Conservation (phyloP, 2,329 filamentous ascomycete genomes). For the Hymenotorrendiella dingleyae region DNA sequence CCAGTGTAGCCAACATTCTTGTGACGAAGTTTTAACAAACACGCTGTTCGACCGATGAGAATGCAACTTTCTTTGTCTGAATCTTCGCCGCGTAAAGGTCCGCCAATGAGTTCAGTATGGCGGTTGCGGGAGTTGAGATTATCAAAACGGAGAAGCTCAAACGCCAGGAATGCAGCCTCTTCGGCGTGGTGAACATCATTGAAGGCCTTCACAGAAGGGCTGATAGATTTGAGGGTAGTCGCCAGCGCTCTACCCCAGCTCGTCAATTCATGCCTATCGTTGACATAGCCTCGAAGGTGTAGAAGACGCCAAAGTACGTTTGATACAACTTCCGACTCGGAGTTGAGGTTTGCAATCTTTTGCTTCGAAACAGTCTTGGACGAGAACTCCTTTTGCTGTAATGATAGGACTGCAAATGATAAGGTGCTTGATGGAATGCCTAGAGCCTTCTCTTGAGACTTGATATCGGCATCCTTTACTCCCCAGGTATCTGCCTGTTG, state of each 20-base stretch:
- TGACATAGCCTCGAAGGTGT: conserved; percentile 79
- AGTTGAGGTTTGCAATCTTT: conserved; percentile 37
- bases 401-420: conserved; percentile 57
- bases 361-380: conserved; percentile 56
- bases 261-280: conserved; percentile 73
- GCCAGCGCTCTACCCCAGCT: conserved; percentile 77
- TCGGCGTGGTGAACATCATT: conserved; percentile 49
- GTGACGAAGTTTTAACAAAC: conserved; percentile 76
- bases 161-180: conserved; percentile 74
- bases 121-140: conserved; percentile 66
- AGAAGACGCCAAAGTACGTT: conserved; percentile 86
- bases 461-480: conserved; percentile 51
- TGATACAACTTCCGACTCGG: conserved; percentile 63
- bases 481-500: conserved; percentile 59
- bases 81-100: conserved; percentile 52
- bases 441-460: conserved; percentile 39
- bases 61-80: conserved; percentile 74
- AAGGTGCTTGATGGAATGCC: conserved; percentile 39
- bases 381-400: conserved; percentile 65
- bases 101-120: conserved; percentile 48
- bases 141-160: conserved; percentile 77
- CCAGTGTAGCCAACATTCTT: conserved; percentile 87
- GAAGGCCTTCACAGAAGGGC: conserved; percentile 41
- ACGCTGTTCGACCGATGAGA: conserved; percentile 80
- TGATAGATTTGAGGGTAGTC: conserved; percentile 58